Percentiles rank a stretch among this genome's conserved stretches.
Evolutionary conservation across 345 rosid species (phyloP).

Genomic region (Physaria fendleri): DNA sequence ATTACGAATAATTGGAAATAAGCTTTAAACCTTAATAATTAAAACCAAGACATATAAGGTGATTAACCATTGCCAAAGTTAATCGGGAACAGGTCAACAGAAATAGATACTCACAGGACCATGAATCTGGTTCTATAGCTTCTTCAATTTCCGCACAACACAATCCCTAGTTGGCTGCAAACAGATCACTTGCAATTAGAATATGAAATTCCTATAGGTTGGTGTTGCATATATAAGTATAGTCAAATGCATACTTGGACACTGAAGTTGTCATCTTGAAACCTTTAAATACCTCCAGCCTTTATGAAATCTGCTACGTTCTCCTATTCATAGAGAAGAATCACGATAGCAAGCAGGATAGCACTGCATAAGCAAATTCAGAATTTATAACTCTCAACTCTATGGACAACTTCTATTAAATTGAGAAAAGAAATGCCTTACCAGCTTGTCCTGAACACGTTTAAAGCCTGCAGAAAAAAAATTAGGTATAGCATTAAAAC

Average conservation of each 20-base stretch:
- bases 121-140: slow-evolving; percentile 56
- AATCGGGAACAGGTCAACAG: neutral
- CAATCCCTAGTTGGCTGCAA: slow-evolving; percentile 67
- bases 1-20: too few relatives aligned
- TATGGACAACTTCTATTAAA: too few relatives aligned
- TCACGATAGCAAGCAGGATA: too few relatives aligned
- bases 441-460: too few relatives aligned
- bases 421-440: too few relatives aligned
- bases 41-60: too few relatives aligned
- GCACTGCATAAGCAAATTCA: too few relatives aligned
- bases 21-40: too few relatives aligned
- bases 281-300: slow-evolving; percentile 53
- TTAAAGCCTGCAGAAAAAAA: too few relatives aligned
- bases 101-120: slow-evolving; percentile 46
- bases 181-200: neutral
- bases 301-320: slow-evolving; percentile 55
- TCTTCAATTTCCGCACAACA: slow-evolving; percentile 58
- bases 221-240: neutral
- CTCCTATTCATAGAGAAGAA: slow-evolving; percentile 38
- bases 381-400: too few relatives aligned
- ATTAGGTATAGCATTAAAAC: too few relatives aligned
- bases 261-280: slow-evolving; percentile 52
- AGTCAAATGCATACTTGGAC: slow-evolving; percentile 42
- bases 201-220: neutral
- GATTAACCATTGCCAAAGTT: neutral